phyloP scores from a whole-genome alignment of 2,329 filamentous ascomycete genomes.

The Pyrenochaeta sp. region DNA sequence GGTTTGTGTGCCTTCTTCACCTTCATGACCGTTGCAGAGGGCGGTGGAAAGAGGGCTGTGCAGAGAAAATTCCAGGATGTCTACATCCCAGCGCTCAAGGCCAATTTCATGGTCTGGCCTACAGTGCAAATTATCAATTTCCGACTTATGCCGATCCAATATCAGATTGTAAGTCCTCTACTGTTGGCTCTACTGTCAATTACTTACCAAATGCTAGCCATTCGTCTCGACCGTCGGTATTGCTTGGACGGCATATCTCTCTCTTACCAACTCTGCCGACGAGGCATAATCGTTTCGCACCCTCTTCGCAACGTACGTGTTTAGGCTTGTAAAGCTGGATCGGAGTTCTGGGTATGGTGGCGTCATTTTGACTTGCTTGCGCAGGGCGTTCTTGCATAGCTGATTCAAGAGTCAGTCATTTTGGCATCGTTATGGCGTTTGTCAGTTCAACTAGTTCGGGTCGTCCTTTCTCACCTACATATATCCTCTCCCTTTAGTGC shows the following conservation, averaged over 20 bases:
- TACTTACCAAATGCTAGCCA: slow-evolving; percentile 73
- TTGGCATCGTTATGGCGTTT: slow-evolving; percentile 28
- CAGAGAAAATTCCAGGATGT: slow-evolving; percentile 88
- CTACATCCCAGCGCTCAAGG: slow-evolving; percentile 91
- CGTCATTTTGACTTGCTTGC: slow-evolving; percentile 24
- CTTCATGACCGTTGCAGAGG: slow-evolving; percentile 95
- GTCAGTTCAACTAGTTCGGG: slow-evolving; percentile 12
- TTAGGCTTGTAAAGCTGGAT: slow-evolving; percentile 20
- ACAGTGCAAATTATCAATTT: slow-evolving; percentile 97
- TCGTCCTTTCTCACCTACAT: slow-evolving; percentile 6
- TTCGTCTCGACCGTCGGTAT: slow-evolving; percentile 97
- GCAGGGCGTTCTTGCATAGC: slow-evolving; percentile 31
- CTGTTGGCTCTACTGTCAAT: slow-evolving; percentile 8
- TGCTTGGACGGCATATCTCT: slow-evolving; percentile 96
- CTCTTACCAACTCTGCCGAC: slow-evolving; percentile 85
- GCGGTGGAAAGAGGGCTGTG: slow-evolving; percentile 82
- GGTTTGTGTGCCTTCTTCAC: slow-evolving; percentile 90
- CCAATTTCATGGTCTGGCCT: slow-evolving; percentile 95
- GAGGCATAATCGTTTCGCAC: no score
- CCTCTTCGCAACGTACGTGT: no score
- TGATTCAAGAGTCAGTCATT: slow-evolving; percentile 22
- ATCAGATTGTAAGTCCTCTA: slow-evolving; percentile 80
- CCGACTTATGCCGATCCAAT: slow-evolving; percentile 90
- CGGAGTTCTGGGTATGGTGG: slow-evolving; percentile 19
- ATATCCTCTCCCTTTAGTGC: slow-evolving; percentile 16